Percentiles rank a stretch among this genome's conserved stretches.
These are phyloP conservation scores for Fusarium chlamydosporum DNA, from an alignment of 2,329 filamentous ascomycete genomes.

Conservation along the genomic window DNA sequence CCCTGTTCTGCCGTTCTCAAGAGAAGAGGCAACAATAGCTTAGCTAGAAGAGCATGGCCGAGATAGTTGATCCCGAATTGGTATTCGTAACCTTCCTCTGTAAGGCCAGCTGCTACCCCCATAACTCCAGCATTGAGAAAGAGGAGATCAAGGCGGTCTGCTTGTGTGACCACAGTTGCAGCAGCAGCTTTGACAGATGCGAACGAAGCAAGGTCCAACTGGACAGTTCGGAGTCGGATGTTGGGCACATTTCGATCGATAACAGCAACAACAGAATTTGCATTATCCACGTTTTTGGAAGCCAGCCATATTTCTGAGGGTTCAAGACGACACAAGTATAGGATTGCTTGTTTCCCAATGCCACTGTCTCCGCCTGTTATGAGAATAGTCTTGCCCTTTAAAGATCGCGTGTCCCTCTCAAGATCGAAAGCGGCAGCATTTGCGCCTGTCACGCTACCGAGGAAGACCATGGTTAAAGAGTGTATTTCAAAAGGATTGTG, in stretches of 20 bases:
- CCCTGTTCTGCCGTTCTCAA: background rate
- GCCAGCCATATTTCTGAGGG: background rate
- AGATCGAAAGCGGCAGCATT: background rate
- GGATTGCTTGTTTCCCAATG: background rate
- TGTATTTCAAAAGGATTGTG: background rate
- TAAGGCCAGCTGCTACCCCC: background rate
- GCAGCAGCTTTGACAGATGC: background rate
- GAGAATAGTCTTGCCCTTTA: background rate
- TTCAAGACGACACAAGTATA: background rate
- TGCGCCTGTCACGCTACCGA: background rate
- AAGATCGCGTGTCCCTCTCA: background rate
- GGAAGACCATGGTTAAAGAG: background rate
- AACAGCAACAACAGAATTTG: no score
- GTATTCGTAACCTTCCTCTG: background rate
- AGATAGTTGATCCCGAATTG: slow-evolving; percentile 5
- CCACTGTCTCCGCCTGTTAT: background rate
- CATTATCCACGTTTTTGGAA: background rate
- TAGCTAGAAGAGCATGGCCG: background rate
- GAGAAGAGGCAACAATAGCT: background rate
- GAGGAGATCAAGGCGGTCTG: background rate
- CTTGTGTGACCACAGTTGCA: background rate
- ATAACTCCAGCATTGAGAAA: slow-evolving; percentile 4
- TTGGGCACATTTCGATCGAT: background rate
- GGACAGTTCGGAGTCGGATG: background rate
- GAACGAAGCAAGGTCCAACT: background rate